These are phyloP conservation scores for Podospora tetraspora DNA, from an alignment of 495 filamentous ascomycete genomes.

Conservation along the genomic window DNA sequence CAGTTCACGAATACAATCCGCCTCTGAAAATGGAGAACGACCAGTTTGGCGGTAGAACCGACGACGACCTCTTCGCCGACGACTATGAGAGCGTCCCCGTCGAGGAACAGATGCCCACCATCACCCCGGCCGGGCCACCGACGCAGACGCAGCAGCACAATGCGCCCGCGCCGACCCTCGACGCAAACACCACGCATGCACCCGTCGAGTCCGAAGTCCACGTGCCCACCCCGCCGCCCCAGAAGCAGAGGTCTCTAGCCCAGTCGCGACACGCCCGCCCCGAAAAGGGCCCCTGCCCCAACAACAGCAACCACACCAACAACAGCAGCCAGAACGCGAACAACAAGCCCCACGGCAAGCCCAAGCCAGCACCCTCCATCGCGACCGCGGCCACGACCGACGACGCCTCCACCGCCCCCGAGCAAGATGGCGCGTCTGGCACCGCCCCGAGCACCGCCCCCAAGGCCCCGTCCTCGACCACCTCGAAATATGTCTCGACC, in stretches of 20 bases:
- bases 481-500: conserved; percentile 11
- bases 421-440: background rate
- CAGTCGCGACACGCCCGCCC: conserved; percentile 36
- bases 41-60: conserved; percentile 47
- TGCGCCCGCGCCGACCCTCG: background rate
- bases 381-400: background rate
- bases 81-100: conserved; percentile 42
- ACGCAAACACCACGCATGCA: background rate
- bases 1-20: background rate
- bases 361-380: background rate
- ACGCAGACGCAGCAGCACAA: background rate
- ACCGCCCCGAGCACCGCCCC: conserved; percentile 1
- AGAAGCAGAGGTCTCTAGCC: conserved; percentile 25
- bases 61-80: conserved; percentile 48
- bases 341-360: background rate
- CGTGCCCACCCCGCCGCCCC: background rate
- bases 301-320: conserved; percentile 19
- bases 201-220: background rate
- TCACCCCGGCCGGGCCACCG: background rate
- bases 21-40: conserved; percentile 27
- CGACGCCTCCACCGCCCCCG: background rate
- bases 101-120: conserved; percentile 13
- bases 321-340: background rate
- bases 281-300: conserved; percentile 20
- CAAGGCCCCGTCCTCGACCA: conserved; percentile 1